phyloP scores from a whole-genome alignment of 2,329 filamentous ascomycete species.

The Rhynchosporium graminicola region DNA sequence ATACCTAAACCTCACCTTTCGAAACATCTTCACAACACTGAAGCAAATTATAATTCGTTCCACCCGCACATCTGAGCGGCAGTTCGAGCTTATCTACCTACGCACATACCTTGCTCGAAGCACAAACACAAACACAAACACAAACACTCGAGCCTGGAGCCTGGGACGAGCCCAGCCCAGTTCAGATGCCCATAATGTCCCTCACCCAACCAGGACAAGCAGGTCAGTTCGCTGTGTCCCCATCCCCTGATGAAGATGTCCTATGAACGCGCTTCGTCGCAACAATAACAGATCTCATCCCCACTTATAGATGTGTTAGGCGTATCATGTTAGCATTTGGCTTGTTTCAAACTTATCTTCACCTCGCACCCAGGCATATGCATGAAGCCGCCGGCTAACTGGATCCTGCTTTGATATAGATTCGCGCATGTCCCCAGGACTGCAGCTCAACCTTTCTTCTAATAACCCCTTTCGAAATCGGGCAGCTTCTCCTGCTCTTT shows the following conservation, averaged over 20 bases:
- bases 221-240: constrained; percentile 33
- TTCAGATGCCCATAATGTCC: constrained; percentile 35
- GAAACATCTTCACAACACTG: constrained; percentile 7
- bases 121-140: constrained; percentile 19
- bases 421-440: constrained; percentile 50
- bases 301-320: constrained; percentile 35
- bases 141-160: constrained; percentile 24
- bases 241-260: constrained; percentile 26
- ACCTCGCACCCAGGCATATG: constrained; percentile 32
- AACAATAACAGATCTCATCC: constrained; percentile 27
- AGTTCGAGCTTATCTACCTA: constrained; percentile 15
- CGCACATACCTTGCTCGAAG: constrained; percentile 9
- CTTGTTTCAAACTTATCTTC: constrained; percentile 35
- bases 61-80: constrained; percentile 6
- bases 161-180: constrained; percentile 12
- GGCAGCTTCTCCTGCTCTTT: constrained; percentile 59
- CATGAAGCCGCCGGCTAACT: constrained; percentile 38
- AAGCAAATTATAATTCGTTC: constrained; percentile 12
- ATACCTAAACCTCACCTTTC: background rate
- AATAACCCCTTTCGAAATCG: constrained; percentile 83
- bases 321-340: constrained; percentile 38
- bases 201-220: constrained; percentile 36
- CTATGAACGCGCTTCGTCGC: constrained; percentile 30
- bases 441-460: constrained; percentile 66
- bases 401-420: constrained; percentile 36